phyloP scores from a whole-genome alignment of 23 red algal genomes.

The Agarophyton chilense region DNA sequence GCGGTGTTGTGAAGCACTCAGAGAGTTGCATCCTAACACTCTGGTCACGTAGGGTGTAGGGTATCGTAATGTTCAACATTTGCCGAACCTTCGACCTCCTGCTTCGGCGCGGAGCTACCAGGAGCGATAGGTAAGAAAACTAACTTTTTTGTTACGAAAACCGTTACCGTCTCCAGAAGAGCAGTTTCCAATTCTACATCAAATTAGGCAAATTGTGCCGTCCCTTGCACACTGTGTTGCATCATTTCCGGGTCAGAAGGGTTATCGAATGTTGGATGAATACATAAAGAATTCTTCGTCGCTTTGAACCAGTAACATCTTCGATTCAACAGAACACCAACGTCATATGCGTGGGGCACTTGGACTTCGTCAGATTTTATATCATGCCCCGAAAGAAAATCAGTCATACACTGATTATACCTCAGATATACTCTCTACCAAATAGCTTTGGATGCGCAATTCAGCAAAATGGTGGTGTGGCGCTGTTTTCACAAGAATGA shows the following conservation, averaged over 20 bases:
- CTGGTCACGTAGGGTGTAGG: slow-evolving; percentile 8
- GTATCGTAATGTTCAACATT: slow-evolving; percentile 12
- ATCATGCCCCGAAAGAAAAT: background rate
- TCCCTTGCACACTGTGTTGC: slow-evolving; percentile 21
- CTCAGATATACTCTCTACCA: slow-evolving; percentile 6
- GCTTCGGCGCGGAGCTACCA: background rate
- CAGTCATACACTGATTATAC: slow-evolving; percentile 27
- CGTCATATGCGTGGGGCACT: background rate
- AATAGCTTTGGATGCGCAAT: background rate
- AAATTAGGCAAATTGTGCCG: slow-evolving; percentile 5
- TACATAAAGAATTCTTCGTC: background rate
- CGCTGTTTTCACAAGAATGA: slow-evolving; percentile 15
- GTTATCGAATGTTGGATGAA: background rate
- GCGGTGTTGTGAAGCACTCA: slow-evolving; percentile 13
- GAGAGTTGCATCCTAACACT: background rate
- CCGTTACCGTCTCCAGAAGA: background rate
- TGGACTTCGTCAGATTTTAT: slow-evolving; percentile 5
- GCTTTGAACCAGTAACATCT: background rate
- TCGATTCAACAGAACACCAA: background rate
- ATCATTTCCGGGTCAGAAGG: slow-evolving; percentile 19
- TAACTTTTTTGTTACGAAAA: background rate
- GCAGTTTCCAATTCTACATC: background rate
- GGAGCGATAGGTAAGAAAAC: background rate
- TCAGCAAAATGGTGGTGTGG: background rate
- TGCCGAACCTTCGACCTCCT: background rate